Conservation (phyloP, 2,329 filamentous ascomycete species). For the Pseudodiploospora longispora region DNA sequence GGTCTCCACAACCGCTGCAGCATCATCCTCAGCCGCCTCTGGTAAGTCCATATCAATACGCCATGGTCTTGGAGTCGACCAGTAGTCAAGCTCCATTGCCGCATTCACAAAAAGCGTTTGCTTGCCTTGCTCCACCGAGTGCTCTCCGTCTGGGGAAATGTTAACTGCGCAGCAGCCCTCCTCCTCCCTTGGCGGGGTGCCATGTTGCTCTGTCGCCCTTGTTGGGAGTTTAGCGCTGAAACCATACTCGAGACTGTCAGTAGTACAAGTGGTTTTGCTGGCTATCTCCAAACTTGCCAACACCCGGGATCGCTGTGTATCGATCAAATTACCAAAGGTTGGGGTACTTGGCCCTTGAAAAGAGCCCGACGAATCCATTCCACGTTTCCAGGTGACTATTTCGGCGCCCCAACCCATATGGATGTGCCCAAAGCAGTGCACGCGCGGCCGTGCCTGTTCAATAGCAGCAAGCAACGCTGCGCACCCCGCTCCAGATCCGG, state of each 20-base stretch:
- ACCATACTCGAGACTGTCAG: too few species aligned
- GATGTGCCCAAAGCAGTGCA: constrained; percentile 31
- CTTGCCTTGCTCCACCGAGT: constrained; percentile 5
- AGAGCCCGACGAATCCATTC: too few species aligned
- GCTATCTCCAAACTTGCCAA: constrained; percentile 16
- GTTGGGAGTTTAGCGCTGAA: too few species aligned
- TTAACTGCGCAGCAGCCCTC: too few species aligned
- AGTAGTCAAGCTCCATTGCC: constrained; percentile 2
- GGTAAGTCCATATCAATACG: too few species aligned
- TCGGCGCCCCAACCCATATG: constrained; percentile 30
- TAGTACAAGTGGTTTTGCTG: too few species aligned
- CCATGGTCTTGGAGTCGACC: constrained; percentile 12
- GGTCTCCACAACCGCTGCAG: too few species aligned
- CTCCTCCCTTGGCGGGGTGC: too few species aligned
- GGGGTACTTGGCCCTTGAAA: too few species aligned
- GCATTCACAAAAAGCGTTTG: constrained; percentile 16
- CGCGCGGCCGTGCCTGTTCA: constrained; percentile 17
- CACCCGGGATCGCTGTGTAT: constrained; percentile 32
- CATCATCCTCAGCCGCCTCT: too few species aligned
- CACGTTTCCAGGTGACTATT: constrained; percentile 36
- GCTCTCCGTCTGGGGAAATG: too few species aligned
- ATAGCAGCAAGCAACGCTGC: constrained; percentile 22
- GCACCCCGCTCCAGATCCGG: constrained; percentile 20
- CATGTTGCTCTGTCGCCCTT: too few species aligned
- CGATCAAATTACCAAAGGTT: constrained; percentile 38